Evolutionary conservation across 805 yeast species (phyloP).

Genomic region (Blastobotrys muscicola): DNA sequence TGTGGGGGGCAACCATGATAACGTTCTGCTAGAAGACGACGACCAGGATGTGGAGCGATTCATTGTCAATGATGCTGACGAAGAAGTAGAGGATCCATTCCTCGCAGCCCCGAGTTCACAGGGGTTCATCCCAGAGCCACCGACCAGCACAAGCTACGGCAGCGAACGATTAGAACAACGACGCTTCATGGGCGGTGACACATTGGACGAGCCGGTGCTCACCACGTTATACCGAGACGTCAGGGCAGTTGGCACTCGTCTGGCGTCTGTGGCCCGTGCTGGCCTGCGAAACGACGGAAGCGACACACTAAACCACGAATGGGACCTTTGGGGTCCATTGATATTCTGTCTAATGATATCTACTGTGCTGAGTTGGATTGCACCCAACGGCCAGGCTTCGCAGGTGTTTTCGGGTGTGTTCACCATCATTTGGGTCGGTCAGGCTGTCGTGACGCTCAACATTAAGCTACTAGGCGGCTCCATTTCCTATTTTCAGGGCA

Average conservation of each 20-base stretch:
- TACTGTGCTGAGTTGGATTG: slow-evolving; percentile 37
- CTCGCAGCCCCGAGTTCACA: too few species aligned
- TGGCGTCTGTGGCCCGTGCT: slow-evolving; percentile 31
- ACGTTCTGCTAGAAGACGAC: too few species aligned
- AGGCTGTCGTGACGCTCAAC: slow-evolving; percentile 50
- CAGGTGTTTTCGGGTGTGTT: slow-evolving; percentile 57
- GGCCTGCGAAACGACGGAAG: slow-evolving; percentile 9
- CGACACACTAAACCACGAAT: slow-evolving; percentile 19
- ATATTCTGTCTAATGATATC: slow-evolving; percentile 50
- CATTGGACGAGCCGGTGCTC: slow-evolving; percentile 60
- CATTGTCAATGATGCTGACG: too few species aligned
- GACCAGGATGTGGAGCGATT: too few species aligned
- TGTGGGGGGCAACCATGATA: too few species aligned
- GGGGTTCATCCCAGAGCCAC: slow-evolving; percentile 12
- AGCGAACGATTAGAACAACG: slow-evolving; percentile 35
- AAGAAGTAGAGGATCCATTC: too few species aligned
- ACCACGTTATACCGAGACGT: slow-evolving; percentile 44
- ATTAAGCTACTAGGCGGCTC: slow-evolving; percentile 53
- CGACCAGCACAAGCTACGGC: slow-evolving; percentile 15
- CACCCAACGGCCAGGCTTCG: slow-evolving; percentile 37
- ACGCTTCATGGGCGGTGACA: slow-evolving; percentile 55
- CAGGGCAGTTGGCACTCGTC: slow-evolving; percentile 34
- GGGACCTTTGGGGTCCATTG: slow-evolving; percentile 56
- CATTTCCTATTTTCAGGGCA: slow-evolving; percentile 57
- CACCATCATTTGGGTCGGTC: slow-evolving; percentile 54